Conservation (phyloP, 192 early-diverging fungal genomes). For the Rhizoclosmatium sp. region DNA sequence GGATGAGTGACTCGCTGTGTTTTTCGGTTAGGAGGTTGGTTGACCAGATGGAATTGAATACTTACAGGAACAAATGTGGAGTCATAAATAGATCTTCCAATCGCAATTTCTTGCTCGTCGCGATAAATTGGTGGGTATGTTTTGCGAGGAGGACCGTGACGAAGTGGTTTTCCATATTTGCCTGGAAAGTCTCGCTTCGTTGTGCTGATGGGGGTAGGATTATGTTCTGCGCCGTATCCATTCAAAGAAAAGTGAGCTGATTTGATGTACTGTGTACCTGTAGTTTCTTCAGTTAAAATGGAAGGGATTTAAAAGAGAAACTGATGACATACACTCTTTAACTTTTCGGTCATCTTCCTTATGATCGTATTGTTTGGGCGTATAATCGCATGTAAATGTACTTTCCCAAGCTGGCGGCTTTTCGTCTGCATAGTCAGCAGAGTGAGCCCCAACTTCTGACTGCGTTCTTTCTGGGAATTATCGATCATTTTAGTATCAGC, state of each 20-base stretch:
- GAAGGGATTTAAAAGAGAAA: not conserved
- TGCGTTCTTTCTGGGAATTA: not conserved
- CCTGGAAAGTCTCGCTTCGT: slow-evolving; percentile 24
- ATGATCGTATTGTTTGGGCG: not conserved
- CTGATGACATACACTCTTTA: slow-evolving; percentile 16
- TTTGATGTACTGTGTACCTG: slow-evolving; percentile 23
- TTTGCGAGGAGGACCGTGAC: not conserved
- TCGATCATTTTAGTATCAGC: not conserved
- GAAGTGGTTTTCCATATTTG: not conserved
- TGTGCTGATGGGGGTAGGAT: slow-evolving; percentile 15
- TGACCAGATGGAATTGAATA: not conserved
- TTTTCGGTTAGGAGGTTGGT: no score
- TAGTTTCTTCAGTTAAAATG: not conserved
- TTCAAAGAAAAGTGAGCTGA: slow-evolving; percentile 9
- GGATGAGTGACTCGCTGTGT: not conserved
- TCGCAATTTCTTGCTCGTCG: slow-evolving; percentile 10
- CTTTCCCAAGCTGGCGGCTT: slow-evolving; percentile 24
- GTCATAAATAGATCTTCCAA: slow-evolving; percentile 13
- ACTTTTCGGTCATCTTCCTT: not conserved
- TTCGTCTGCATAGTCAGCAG: slow-evolving; percentile 25
- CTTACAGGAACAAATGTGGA: slow-evolving; percentile 4
- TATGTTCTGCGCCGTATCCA: slow-evolving; percentile 1
- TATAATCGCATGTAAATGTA: slow-evolving; percentile 9
- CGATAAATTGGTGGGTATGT: slow-evolving; percentile 33
- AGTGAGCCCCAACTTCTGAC: slow-evolving; percentile 12